These are phyloP conservation scores for Cladophialophora yegresii DNA, from an alignment of 2,329 filamentous ascomycete genomes.

Conservation along the genomic window DNA sequence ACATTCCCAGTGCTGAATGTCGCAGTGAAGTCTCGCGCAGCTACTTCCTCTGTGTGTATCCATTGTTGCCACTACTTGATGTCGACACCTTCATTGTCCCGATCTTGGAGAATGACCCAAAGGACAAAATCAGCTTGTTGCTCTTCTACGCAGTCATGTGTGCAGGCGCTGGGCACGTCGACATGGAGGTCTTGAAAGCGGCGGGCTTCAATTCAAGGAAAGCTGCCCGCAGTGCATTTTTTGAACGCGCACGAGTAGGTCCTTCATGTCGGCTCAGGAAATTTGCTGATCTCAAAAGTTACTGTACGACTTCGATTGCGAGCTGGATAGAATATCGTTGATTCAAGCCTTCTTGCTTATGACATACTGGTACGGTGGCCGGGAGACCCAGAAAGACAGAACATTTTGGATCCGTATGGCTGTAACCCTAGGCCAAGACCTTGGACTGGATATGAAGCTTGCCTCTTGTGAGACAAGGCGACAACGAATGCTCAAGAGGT, in stretches of 20 bases:
- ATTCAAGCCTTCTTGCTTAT: constrained; percentile 86
- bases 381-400: constrained; percentile 93
- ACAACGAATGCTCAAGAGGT: constrained; percentile 84
- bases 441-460: constrained; percentile 85
- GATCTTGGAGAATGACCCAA: constrained; percentile 59
- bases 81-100: constrained; percentile 59
- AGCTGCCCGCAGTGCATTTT: constrained; percentile 18
- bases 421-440: constrained; percentile 86
- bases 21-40: constrained; percentile 79
- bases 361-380: constrained; percentile 97
- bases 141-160: constrained; percentile 96
- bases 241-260: constrained; percentile 21
- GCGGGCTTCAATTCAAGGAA: constrained; percentile 41
- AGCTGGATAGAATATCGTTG: constrained; percentile 80
- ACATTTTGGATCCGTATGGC: constrained; percentile 99
- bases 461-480: constrained; percentile 72
- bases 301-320: constrained; percentile 92
- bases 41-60: constrained; percentile 86
- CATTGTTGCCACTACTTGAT: constrained; percentile 86
- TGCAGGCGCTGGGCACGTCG: constrained; percentile 80
- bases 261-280: neutral
- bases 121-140: constrained; percentile 67
- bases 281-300: constrained; percentile 53
- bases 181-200: constrained; percentile 83
- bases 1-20: constrained; percentile 67